Evolutionary conservation across 371 early-diverging fungal species (phyloP).

Genomic region (Mortierella sp.): DNA sequence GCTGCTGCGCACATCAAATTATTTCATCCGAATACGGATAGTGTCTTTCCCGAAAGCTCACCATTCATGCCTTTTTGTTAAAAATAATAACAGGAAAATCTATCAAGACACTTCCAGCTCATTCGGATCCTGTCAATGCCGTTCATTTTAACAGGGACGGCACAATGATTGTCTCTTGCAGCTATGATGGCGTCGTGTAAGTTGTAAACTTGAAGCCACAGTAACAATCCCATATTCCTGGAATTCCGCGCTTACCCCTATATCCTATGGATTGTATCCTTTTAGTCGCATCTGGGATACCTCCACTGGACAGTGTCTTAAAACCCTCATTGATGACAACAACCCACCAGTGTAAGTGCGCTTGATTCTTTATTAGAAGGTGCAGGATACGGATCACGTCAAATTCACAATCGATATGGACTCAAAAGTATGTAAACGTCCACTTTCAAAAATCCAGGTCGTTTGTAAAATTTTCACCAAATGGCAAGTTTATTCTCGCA

Average conservation of each 20-base stretch:
- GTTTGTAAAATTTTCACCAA: conserved; percentile 97
- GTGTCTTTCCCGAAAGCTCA: too few relatives aligned
- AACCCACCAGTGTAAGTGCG: conserved; percentile 89
- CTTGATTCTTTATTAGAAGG: neutral
- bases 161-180: conserved; percentile 94
- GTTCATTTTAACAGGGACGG: conserved; percentile 98
- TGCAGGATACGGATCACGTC: neutral
- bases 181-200: conserved; percentile 96
- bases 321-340: conserved; percentile 94
- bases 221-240: neutral
- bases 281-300: conserved; percentile 97
- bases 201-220: conserved; percentile 25
- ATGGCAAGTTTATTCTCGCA: conserved; percentile 97
- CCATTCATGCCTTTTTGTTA: too few relatives aligned
- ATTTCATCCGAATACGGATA: too few relatives aligned
- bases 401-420: too few relatives aligned
- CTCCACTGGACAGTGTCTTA: conserved; percentile 95
- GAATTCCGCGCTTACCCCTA: too few relatives aligned
- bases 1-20: too few relatives aligned
- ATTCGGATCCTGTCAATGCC: conserved; percentile 96
- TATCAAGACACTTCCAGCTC: conserved; percentile 92
- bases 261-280: neutral
- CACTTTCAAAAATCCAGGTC: too few relatives aligned
- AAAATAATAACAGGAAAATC: too few relatives aligned
- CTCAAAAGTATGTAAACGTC: too few relatives aligned